Percentiles rank a stretch among this genome's conserved stretches.
These are phyloP conservation scores for Taphrina wiesneri DNA, from an alignment of 1,139 yeast species.

Conservation along the genomic window DNA sequence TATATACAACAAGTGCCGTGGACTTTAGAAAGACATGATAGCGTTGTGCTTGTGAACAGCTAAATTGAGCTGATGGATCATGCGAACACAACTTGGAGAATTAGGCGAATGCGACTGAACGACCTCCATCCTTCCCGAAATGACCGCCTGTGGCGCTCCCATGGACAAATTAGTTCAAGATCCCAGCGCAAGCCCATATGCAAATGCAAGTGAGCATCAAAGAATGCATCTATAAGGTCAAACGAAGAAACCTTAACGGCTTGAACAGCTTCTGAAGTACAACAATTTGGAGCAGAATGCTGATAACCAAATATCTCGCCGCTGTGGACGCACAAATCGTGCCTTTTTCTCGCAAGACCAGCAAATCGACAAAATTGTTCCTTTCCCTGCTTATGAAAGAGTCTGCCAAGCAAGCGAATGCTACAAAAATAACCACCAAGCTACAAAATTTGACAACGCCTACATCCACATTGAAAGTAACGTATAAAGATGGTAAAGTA, in stretches of 20 bases:
- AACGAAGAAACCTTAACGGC: neutral
- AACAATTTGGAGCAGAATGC: neutral
- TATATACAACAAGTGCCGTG: neutral
- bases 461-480: slow-evolving; percentile 63
- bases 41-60: neutral
- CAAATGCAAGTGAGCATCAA: too few relatives aligned
- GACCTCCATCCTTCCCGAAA: slow-evolving; percentile 2
- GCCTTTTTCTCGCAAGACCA: slow-evolving; percentile 12
- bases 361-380: slow-evolving; percentile 21
- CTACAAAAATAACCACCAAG: slow-evolving; percentile 17
- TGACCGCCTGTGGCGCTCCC: neutral
- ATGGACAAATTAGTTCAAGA: too few relatives aligned
- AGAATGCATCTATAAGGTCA: neutral
- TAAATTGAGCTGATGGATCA: neutral
- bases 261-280: neutral
- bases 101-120: neutral
- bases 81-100: neutral
- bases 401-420: slow-evolving; percentile 25
- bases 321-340: slow-evolving; percentile 13
- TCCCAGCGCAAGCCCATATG: too few relatives aligned
- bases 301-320: slow-evolving; percentile 30
- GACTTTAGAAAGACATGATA: neutral
- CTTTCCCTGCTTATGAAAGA: slow-evolving; percentile 28
- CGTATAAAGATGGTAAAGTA: slow-evolving; percentile 70
- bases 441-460: neutral